These are phyloP conservation scores for Quercus phellos DNA, from an alignment of 331 rosid genomes.

Conservation along the genomic window DNA sequence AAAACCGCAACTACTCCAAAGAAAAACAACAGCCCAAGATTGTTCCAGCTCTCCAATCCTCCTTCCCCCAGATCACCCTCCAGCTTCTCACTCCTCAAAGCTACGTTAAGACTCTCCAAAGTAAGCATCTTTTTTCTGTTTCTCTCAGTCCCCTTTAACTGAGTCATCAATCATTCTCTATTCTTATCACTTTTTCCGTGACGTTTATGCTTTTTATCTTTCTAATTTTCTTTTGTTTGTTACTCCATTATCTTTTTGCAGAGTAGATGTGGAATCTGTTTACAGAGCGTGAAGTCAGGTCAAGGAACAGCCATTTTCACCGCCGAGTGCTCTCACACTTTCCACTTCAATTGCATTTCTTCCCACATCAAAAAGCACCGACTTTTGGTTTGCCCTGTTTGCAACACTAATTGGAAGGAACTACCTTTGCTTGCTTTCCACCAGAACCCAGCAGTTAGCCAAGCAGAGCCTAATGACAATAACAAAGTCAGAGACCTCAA, in stretches of 20 bases:
- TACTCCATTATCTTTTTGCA: conserved; percentile 20
- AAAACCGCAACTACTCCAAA: conserved; percentile 28
- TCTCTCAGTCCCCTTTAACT: neutral
- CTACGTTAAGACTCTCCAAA: conserved; percentile 60
- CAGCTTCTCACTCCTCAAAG: conserved; percentile 71
- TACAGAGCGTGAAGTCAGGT: conserved; percentile 71
- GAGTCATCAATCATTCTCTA: conserved; percentile 12
- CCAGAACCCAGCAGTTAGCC: neutral
- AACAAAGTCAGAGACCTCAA: conserved; percentile 31
- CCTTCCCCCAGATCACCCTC: conserved; percentile 83
- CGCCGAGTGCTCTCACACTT: conserved; percentile 88
- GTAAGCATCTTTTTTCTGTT: conserved; percentile 27
- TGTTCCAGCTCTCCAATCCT: conserved; percentile 58
- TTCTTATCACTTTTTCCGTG: conserved; percentile 2
- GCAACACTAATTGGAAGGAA: conserved; percentile 75
- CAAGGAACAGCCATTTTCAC: conserved; percentile 96
- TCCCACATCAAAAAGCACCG: conserved; percentile 55
- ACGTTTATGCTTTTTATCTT: neutral
- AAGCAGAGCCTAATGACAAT: neutral
- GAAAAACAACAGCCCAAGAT: conserved; percentile 38
- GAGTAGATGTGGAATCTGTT: conserved; percentile 91
- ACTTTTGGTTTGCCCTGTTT: conserved; percentile 62
- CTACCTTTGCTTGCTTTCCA: conserved; percentile 54
- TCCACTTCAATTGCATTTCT: conserved; percentile 85
- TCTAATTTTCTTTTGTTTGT: neutral